Percentiles rank a stretch among this genome's conserved stretches.
Evolutionary conservation across 352 stramenopile genomes (phyloP).

Genomic region (Blastocystis sp.): DNA sequence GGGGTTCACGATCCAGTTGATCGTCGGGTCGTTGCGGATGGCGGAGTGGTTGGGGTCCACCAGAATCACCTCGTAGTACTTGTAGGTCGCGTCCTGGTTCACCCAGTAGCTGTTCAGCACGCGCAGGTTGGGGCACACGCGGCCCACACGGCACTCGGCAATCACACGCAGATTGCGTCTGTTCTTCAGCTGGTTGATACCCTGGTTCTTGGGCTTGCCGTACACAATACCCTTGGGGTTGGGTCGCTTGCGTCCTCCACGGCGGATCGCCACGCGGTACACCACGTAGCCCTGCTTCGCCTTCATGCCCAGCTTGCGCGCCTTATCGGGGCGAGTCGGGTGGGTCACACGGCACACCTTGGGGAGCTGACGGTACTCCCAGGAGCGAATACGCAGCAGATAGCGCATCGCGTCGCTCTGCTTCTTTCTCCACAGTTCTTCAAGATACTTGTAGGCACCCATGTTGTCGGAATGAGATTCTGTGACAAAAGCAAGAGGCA

Average conservation of each 20-base stretch:
- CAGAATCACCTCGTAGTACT: constrained; percentile 99
- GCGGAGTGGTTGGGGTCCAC: constrained; percentile 94
- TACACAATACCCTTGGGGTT: constrained; percentile 99
- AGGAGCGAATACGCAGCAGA: constrained; percentile 92
- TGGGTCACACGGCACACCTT: constrained; percentile 89
- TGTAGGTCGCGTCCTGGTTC: constrained; percentile 99
- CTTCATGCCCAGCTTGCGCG: constrained; percentile 98
- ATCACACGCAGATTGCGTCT: constrained; percentile 88
- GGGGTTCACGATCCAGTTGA: constrained; percentile 99
- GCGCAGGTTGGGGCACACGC: constrained; percentile 93
- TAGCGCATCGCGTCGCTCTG: constrained; percentile 99
- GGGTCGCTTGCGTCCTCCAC: constrained; percentile 95
- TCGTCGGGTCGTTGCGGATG: constrained; percentile 96
- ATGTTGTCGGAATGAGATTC: constrained; percentile 76
- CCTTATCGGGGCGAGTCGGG: constrained; percentile 96
- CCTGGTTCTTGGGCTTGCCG: constrained; percentile 98
- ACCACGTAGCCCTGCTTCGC: constrained; percentile 98
- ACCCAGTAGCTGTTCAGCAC: constrained; percentile 99
- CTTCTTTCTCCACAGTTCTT: constrained; percentile 99
- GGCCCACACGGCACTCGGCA: constrained; percentile 94
- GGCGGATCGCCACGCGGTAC: constrained; percentile 91
- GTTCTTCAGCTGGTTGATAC: constrained; percentile 99
- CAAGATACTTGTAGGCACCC: constrained; percentile 99
- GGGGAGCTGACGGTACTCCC: constrained; percentile 96
- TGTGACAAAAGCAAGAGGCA: constrained; percentile 5